Evolutionary conservation across 306 rosid genomes (phyloP), one percentile per base, ranked within the genome.

Genomic region (Trifolium subterraneum): DNA sequence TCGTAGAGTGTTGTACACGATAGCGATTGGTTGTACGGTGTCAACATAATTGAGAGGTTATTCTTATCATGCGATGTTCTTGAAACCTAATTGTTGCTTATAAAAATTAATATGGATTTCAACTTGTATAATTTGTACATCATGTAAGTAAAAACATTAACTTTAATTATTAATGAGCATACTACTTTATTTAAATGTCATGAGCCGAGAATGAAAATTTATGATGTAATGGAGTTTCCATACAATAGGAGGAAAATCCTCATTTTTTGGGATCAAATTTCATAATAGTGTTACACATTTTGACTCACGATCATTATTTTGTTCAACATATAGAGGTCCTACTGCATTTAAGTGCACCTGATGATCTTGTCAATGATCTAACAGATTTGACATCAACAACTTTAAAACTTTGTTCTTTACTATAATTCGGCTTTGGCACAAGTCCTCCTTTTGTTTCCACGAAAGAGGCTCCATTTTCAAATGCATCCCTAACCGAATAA

Each of bases 401-500:
- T 63, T 33, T 1, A 22, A 85, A 85, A 4, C 0, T 0, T 55
- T 85, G 88, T 48, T 76, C 80, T 0, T 0, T 15, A 22, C 1
- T 79, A 31, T 82, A 85, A 73, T 72, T 18, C 0, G 86, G 84
- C 8, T 68, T 72, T 6, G 10, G 62, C 19, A 71, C 80, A 4
- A n/a, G 31, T 59, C 72, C 75, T 36, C 72, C 72, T 9, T 23
- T n/a, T 18, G 79, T 81, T 68, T 23, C 39, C 0, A 4, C 6
- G 11, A 85, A 81, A 8, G 45, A 47, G 52, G 52, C 52, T 47
- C 52, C 52, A 47, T 47, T 47, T 47, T 47, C 52, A 15, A 47
- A 48, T 50, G 6, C 84, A 19, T 85, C 86, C 7, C 68, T 2
- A 15, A 78, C 78, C 0, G 88, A 85, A 73, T 81, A 19, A 19